Conservation (phyloP, 1,284 basidiomycete species). For the Trametes versicolor region DNA sequence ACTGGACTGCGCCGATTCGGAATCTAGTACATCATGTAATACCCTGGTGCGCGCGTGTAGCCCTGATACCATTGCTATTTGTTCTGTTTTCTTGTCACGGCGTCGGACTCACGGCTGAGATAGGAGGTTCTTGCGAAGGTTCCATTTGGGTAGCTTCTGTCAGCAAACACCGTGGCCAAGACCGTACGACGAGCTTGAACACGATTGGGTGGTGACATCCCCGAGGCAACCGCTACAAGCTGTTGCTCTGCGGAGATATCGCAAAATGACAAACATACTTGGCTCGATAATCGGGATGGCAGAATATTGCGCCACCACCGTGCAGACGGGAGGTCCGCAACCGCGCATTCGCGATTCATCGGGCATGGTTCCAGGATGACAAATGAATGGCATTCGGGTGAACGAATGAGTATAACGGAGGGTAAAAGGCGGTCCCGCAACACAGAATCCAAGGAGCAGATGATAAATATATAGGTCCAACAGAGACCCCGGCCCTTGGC, state of each 20-base stretch:
- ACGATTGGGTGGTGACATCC: background rate
- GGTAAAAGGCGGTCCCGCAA: constrained; percentile 1
- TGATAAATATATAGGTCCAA: constrained; percentile 28
- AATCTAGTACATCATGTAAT: constrained; percentile 26
- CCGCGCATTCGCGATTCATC: background rate
- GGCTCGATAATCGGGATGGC: background rate
- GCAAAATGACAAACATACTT: background rate
- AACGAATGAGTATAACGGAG: background rate
- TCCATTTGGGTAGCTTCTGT: background rate
- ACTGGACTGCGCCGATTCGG: constrained; percentile 6
- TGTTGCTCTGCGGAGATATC: background rate
- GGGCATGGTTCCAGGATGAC: background rate
- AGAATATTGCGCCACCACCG: no score
- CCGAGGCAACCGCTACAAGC: background rate
- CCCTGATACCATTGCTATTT: constrained; percentile 30
- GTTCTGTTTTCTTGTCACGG: background rate
- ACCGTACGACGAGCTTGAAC: no score
- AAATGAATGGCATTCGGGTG: constrained; percentile 8
- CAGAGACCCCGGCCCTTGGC: background rate
- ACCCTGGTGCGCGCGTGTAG: constrained; percentile 23
- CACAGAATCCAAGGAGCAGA: constrained; percentile 18
- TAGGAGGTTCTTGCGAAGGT: background rate
- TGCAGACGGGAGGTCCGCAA: no score
- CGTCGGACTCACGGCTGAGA: no score
- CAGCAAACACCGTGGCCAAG: background rate